Percentiles rank a stretch among this genome's conserved stretches.
Conservation (phyloP, 2,329 filamentous ascomycete genomes). For the Aspergillus hiratsukae region DNA sequence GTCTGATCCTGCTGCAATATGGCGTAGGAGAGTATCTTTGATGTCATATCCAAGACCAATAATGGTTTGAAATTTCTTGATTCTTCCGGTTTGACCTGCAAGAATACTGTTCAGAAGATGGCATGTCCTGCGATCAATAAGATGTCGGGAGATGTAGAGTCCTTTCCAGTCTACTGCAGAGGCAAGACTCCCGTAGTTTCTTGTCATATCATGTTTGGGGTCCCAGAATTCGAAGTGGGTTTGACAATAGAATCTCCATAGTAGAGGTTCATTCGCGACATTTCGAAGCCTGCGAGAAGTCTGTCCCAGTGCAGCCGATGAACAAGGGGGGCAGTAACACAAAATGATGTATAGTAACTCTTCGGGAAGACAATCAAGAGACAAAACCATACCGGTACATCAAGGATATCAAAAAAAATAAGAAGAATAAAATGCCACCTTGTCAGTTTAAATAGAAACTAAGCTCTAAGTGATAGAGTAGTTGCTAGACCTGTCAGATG, state of each 20-base stretch:
- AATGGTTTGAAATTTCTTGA: constrained; percentile 66
- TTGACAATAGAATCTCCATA: constrained; percentile 76
- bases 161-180: constrained; percentile 68
- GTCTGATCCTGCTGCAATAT: constrained; percentile 57
- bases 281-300: constrained; percentile 61
- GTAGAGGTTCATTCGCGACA: constrained; percentile 64
- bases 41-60: constrained; percentile 75
- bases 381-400: constrained; percentile 29
- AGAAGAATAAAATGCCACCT: not conserved
- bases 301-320: constrained; percentile 51
- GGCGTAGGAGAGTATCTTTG: constrained; percentile 73
- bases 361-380: constrained; percentile 58
- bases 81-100: constrained; percentile 63
- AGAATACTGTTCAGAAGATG: constrained; percentile 64
- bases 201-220: constrained; percentile 54
- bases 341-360: constrained; percentile 82
- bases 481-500: too few species aligned
- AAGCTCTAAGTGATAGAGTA: too few species aligned
- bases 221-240: constrained; percentile 72
- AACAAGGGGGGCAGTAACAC: constrained; percentile 52
- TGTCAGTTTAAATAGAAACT: not conserved
- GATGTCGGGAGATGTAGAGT: constrained; percentile 57
- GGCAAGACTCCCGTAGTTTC: constrained; percentile 52
- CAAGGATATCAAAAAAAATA: not conserved
- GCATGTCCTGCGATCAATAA: constrained; percentile 50